Evolutionary conservation across 768 basidiomycete genomes (phyloP), one percentile per base, ranked within the genome.

Genomic region (Kwoniella botswanensis): DNA sequence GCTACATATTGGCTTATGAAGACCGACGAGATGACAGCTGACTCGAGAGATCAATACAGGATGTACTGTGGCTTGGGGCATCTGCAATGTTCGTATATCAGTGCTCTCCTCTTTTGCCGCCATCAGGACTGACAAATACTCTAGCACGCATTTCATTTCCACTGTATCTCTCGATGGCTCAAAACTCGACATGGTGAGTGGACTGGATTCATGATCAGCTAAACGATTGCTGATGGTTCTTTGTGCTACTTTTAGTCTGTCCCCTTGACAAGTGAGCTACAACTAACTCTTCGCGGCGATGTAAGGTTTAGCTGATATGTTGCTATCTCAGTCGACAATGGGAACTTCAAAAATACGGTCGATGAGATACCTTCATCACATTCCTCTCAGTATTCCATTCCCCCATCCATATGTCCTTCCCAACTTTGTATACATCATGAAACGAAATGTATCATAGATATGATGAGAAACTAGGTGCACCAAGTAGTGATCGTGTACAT

Each of bases 141-240:
- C 21, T 35, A 74, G 94, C 96, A 99, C 82, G 96, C 96, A 4
- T 99, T 99, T 88, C 96, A 99, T 86, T 99, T 98, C 86, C 96
- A 98, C 84, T 99, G 96, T 85, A 99, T 99, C 83, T 96, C 95
- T 10, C 90, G 97, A 56, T 99, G 97, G 97, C 87, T 99, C 72
- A 99, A 98, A 88, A 98, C 97, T 35, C 78, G 84, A 53, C 83
- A 84, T 73, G 84, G 84, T 84, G 59, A 70, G 83, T 74, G 50
- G 24, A 21, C 9, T 9, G 17, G 15, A 22, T 35, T 13, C 2
- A 35, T 42, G 0, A 21, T 21, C 22, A 50, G 18, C 41, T 4
- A 55, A 4, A 18, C 2, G 12, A 63, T 18, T 46, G 44, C 57
- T 50, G 44, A 59, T 22, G 15, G 17, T 35, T 21, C 9, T 56